Base-by-base conservation (phyloP, 108 stramenopile species). In the Nannochloropsis oceanica region DNA sequence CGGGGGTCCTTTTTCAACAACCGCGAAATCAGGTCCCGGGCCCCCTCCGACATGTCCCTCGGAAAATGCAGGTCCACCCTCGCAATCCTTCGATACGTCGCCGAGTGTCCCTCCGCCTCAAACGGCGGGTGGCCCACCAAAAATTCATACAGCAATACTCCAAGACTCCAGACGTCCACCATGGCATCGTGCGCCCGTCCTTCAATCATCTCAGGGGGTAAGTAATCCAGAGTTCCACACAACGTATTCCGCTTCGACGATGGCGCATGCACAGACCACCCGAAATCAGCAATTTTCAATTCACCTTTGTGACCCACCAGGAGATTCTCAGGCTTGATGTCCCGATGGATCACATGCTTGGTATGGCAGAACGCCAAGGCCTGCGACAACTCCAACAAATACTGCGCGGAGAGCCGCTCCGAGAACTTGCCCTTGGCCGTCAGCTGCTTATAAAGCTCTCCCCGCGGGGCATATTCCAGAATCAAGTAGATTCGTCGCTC, bases 251-350 rank as follows among this genome's bases (percentile, higher is more conserved):
- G 92, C 81, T 96, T 89, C 27, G 92, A 92, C 22, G 95, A 94
- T 24, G 97, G 96, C 11, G 97, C 96, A 87, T 99, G 99, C 44
- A 98, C 96, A 25, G 95, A 95, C 99, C 99, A 99, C 27, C 99
- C 99, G 89, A 99, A 99, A 91, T 99, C 99, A 13, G 99, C 99
- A 86, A 99, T 97, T 92, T 99, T 99, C 46, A 99, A 93, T 85
- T 98, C 97, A 25, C 94, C 94, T 80, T 93, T 87, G 27, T 94
- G 92, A 11, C 96, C 97, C 26, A 99, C 80, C 25, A 99, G 87
- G 10, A 99, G 91, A 88, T 99, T 99, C 87, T 99, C 98, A 18
- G 99, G 99, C 89, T 99, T 99, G 91, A 99, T 98, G 87, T 99
- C 97, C 26, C 99, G 93, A 87, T 99, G 99, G 84, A 99, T 98